Percentiles rank a stretch among this genome's conserved stretches.
phyloP scores from a whole-genome alignment of 192 early-diverging fungal genomes.

The Spinellus fusiger region DNA sequence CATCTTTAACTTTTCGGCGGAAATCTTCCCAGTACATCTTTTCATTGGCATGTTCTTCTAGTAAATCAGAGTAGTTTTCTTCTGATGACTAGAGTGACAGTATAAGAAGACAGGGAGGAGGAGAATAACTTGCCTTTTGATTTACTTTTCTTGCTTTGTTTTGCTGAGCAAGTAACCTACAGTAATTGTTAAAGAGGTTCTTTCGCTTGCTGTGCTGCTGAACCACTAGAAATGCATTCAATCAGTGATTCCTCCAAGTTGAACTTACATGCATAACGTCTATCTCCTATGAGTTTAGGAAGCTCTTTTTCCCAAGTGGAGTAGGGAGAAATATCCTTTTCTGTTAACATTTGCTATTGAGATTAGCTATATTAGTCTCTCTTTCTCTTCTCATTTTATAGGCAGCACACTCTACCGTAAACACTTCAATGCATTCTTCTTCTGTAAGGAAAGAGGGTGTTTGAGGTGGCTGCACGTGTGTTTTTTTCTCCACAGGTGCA shows the following conservation, averaged over 20 bases:
- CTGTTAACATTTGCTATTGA: constrained; percentile 50
- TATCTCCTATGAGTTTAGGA: constrained; percentile 57
- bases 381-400: neutral
- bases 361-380: neutral
- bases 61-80: constrained; percentile 50
- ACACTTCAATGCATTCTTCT: constrained; percentile 33
- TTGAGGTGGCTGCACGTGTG: constrained; percentile 19
- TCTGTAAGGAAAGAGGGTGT: constrained; percentile 19
- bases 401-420: too few species aligned
- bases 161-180: constrained; percentile 53
- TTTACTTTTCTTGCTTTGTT: constrained; percentile 43
- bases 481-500: constrained; percentile 7
- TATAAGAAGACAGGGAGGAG: too few species aligned
- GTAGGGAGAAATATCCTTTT: constrained; percentile 68
- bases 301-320: constrained; percentile 70
- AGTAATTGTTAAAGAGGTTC: constrained; percentile 67
- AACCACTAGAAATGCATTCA: constrained; percentile 31
- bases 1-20: constrained; percentile 57
- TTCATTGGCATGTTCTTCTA: constrained; percentile 48
- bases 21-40: constrained; percentile 71
- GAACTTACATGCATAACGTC: constrained; percentile 47
- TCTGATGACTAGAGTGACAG: constrained; percentile 33
- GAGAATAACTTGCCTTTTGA: constrained; percentile 20
- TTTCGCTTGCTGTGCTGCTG: constrained; percentile 51
- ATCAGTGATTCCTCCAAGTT: constrained; percentile 4